Evolutionary conservation across 768 basidiomycete species (phyloP), one percentile per base, ranked within the genome.

Genomic region (Lentinula boryana): DNA sequence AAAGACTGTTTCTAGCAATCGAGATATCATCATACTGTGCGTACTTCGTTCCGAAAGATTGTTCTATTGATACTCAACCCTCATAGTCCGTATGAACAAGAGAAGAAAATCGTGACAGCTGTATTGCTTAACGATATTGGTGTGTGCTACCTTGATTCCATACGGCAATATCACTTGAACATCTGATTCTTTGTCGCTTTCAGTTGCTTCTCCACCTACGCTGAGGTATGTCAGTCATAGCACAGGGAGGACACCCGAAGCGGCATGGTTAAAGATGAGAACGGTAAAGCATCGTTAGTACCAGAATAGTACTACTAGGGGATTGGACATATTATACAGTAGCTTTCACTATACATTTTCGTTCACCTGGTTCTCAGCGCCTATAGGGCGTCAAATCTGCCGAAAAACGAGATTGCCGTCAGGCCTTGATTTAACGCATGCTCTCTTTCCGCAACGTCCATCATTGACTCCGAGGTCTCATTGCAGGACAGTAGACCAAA

Each of bases 401-500:
- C 36, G 36, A 13, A 38, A 38, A 38, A 38, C 36, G 9, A 38
- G 13, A 13, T 38, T 38, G 7, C 9, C 9, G 36, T 8, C 36
- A 21, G n/a, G 18, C 18, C 8, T 18, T 8, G 8, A n/a, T 21
- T 13, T 54, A 21, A 52, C 36, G 35, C 36, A 38, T 35, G 52
- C 32, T 35, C 35, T 18, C 33, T 35, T 32, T 41, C 21, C 55
- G 13, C 23, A 56, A 56, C 55, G 7, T 54, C 52, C 52, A 54
- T 54, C 52, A 54, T 38, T 38, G 52, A 9, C 18, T 32, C 9
- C 3, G 0, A 13, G 55, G 55, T 56, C 55, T 56, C 18, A 38
- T 56, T 56, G 55, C 55, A 40, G 55, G 55, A 56, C 55, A 56
- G 55, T 56, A 40, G 38, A 18, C 55, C 55, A 16, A 33, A 33